Percentiles rank a stretch among this genome's conserved stretches.
These are phyloP conservation scores for Raddia distichophylla DNA, from an alignment of 176 grass and related monocot species.

Conservation along the genomic window DNA sequence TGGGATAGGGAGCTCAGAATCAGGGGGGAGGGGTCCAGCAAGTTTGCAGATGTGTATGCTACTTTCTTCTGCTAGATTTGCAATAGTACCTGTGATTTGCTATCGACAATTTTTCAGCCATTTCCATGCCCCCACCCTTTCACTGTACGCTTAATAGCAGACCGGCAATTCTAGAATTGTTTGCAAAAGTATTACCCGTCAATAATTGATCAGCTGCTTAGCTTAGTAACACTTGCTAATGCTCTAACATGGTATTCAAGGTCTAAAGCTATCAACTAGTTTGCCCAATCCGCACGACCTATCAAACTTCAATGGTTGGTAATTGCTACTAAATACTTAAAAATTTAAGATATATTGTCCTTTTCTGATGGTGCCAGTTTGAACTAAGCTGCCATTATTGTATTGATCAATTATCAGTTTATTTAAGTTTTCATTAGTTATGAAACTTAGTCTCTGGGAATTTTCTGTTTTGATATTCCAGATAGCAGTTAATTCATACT, in stretches of 20 bases:
- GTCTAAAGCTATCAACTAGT: slow-evolving; percentile 4
- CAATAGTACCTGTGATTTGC: slow-evolving; percentile 6
- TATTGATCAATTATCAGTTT: background rate
- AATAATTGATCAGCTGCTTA: slow-evolving; percentile 22
- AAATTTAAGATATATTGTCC: background rate
- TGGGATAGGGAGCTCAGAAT: slow-evolving; percentile 89
- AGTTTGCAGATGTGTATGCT: slow-evolving; percentile 86
- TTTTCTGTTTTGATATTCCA: slow-evolving; percentile 19
- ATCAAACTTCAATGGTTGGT: slow-evolving; percentile 13
- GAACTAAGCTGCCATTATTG: background rate
- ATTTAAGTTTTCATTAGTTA: slow-evolving; percentile 17
- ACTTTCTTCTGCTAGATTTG: slow-evolving; percentile 36
- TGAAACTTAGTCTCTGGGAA: background rate
- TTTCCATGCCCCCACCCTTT: slow-evolving; percentile 17
- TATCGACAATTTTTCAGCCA: background rate
- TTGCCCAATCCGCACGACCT: background rate
- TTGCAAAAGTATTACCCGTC: background rate
- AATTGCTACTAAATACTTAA: background rate
- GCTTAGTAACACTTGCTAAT: slow-evolving; percentile 31
- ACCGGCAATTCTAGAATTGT: background rate
- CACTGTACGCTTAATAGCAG: slow-evolving; percentile 1
- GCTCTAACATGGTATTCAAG: background rate
- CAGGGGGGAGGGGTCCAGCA: slow-evolving; percentile 65
- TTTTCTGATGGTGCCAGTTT: slow-evolving; percentile 30
- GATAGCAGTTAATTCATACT: background rate